Evolutionary conservation across 2,329 filamentous ascomycete genomes (phyloP).

Genomic region (Rhytidhysteron rufulum): DNA sequence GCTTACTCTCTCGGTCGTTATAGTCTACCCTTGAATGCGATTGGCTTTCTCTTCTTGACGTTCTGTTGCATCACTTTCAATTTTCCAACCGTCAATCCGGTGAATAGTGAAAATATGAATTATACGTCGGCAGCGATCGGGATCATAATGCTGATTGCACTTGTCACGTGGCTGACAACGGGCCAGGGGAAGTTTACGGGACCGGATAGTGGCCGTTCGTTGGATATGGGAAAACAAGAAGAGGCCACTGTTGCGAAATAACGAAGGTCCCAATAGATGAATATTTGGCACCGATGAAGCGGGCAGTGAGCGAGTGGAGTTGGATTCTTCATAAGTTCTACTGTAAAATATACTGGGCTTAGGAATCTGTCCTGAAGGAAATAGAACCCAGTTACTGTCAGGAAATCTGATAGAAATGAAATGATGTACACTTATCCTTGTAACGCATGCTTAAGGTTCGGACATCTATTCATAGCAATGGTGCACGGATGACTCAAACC

Average conservation of each 20-base stretch:
- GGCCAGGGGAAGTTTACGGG: slow-evolving; percentile 50
- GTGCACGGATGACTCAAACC: too few species aligned
- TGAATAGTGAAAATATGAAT: slow-evolving; percentile 56
- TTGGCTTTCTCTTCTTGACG: slow-evolving; percentile 50
- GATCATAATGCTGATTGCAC: slow-evolving; percentile 49
- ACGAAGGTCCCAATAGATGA: too few species aligned
- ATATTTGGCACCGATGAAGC: too few species aligned
- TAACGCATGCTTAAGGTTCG: too few species aligned
- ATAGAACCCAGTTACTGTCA: too few species aligned
- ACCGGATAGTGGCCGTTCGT: slow-evolving; percentile 31
- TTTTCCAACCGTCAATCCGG: slow-evolving; percentile 49
- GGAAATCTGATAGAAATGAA: too few species aligned
- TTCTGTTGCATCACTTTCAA: slow-evolving; percentile 57
- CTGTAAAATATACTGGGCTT: too few species aligned
- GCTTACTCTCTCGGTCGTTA: slow-evolving; percentile 46
- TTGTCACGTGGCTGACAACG: slow-evolving; percentile 51
- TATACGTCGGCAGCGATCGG: slow-evolving; percentile 56
- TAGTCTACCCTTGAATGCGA: slow-evolving; percentile 44
- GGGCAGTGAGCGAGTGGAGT: too few species aligned
- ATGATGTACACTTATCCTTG: too few species aligned
- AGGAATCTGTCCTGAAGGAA: too few species aligned
- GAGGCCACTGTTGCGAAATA: slow-evolving; percentile 5
- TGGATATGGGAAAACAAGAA: slow-evolving; percentile 11
- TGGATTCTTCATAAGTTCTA: too few species aligned
- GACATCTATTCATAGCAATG: too few species aligned